Base-by-base conservation (phyloP, 495 filamentous ascomycete species). In the Penicillium verhagenii region DNA sequence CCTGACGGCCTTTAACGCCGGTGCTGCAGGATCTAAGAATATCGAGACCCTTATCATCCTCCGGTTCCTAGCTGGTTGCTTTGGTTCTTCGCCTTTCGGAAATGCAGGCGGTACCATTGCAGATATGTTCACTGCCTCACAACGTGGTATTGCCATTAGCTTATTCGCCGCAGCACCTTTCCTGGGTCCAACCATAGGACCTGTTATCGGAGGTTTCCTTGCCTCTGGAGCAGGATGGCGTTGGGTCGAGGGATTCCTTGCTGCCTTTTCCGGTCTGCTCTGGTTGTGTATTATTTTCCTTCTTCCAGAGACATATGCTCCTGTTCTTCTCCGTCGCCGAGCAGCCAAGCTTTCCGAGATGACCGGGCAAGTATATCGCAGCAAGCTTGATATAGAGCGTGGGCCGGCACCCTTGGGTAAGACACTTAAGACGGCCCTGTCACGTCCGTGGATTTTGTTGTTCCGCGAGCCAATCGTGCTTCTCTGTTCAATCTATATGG, bases 31-130 rank as follows among this genome's bases (percentile, higher is more conserved):
- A 10, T 65, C 84, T 2, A 70, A 79, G 40, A 88, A 86, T 57
- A 82, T 86, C 26, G 55, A 79, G 50, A 80, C 82, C 0, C 68
- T 91, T 2, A 67, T 89, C 47, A 77, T 90, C 50, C 74, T 90
- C 14, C 83, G 88, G 25, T 89, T 90, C 74, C 80, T 90, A 33
- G 85, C 83, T n/a, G 85, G 88, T 18, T 78, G 83, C 13, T 87
- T 89, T 61, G 88, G 88, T n/a, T 81, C 82, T 5, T 86, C 84
- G 1, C 79, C 85, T 6, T 63, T 90, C 54, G 86, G 84, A 6
- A 90, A 88, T 69, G 72, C 79, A n/a, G 85, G 86, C 28, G 86
- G 85, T 26, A 81, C 87, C 20, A 86, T 89, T 56, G 82, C 85
- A 14, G 85, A 90, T 55, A 83, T 89, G 74, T 89, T 88, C 56